A percentile compares a stretch with the other conserved stretches of the same genome.
phyloP scores from a whole-genome alignment of 495 filamentous ascomycete genomes.

The Trichoderma asperelloides region DNA sequence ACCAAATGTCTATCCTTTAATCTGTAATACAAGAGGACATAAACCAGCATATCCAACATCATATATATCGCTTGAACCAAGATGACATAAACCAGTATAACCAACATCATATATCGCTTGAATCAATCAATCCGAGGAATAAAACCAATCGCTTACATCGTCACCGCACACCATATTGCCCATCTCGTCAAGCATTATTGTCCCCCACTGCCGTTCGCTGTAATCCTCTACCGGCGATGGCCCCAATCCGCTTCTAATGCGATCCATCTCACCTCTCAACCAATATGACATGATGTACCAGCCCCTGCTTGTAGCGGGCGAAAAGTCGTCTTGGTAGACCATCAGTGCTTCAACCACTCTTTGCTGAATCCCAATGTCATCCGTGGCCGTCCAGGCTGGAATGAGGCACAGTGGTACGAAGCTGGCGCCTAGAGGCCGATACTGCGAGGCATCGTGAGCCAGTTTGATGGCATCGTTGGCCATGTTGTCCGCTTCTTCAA shows the following conservation, averaged over 20 bases:
- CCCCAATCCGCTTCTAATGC: background rate
- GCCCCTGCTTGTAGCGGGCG: background rate
- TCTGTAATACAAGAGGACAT: too few species aligned
- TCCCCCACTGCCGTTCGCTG: background rate
- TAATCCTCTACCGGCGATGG: background rate
- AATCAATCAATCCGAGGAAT: background rate
- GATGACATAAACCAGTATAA: background rate
- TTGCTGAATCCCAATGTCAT: background rate
- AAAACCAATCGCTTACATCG: background rate
- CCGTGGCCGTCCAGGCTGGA: background rate
- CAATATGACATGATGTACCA: conserved; percentile 1
- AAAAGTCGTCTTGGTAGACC: conserved; percentile 3
- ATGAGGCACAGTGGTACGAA: background rate
- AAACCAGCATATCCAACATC: background rate
- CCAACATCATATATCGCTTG: background rate
- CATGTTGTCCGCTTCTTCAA: background rate
- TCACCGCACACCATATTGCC: background rate
- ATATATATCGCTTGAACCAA: background rate
- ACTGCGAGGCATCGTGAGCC: background rate
- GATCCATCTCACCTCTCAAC: background rate
- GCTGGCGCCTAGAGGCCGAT: background rate
- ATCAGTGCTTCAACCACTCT: background rate
- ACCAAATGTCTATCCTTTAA: too few species aligned
- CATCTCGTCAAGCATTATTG: background rate
- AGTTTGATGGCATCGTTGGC: background rate